Base-by-base conservation (phyloP, 495 filamentous ascomycete species). In the Aspergillus affinis region DNA sequence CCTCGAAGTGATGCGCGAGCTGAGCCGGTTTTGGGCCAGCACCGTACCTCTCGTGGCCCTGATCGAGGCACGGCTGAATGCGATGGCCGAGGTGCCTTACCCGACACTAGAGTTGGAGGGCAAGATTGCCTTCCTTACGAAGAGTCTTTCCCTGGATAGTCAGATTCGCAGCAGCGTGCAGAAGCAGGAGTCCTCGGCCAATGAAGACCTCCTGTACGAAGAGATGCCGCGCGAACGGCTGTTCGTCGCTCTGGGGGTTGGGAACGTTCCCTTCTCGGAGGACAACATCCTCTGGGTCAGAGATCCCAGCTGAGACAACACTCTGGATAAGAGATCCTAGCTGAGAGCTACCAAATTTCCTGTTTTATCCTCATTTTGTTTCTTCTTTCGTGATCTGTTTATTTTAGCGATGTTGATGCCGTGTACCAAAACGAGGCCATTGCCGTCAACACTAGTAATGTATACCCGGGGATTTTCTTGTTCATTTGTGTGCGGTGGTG, bases 141-240 rank as follows among this genome's bases (percentile, higher is more conserved):
- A 69, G n/a, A 67, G 71, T 0, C 64, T 65, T 0, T 69, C 75
- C 0, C 65, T 78, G 26, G 73, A 77, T 49, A 70, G 64, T 1
- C 72, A 69, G 30, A 63, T 72, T 4, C 72, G 70, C 27, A 62
- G 61, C 36, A 59, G 58, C 26, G 52, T 67, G 3, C 60, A 68
- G 27, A 64, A 62, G 20, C 64, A 69, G n/a, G 57, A 60, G 49
- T 51, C 41, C 44, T 62, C 48, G 44, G 51, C 47, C 47, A 61
- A 41, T 56, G 73, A 78, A 48, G 76, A 78, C 59, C 50, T 78
- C 6, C 61, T 78, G 51, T 74, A 73, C 18, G 73, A 71, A 1
- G 70, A 63, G 1, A 61, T 76, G 62, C 68, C 70, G 0, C 66
- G 65, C 21, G 72, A 74, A 5, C 60, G 68, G 9, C 61, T 79